Evolutionary conservation across 148 eudicot species (phyloP), one percentile per base, ranked within the genome.

Genomic region (Rhododendron griersonianum): DNA sequence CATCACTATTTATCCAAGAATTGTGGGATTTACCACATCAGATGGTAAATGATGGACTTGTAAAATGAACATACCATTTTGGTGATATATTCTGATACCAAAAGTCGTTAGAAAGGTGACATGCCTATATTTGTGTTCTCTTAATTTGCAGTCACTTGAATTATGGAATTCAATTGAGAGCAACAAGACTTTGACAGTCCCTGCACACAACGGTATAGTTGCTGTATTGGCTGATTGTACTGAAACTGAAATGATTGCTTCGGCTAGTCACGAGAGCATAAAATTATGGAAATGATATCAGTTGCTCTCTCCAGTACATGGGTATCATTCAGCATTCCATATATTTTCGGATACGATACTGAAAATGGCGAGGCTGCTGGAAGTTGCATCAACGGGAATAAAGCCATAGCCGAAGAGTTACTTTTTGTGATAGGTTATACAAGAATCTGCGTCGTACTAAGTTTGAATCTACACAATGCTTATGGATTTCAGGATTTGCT

Each of bases 181-280:
- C 85, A 88, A 83, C 45, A 84, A 61, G 28, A 75, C 53, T 19
- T 11, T 83, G 71, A 65, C 87, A 39, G 47, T 83, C 77, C 63
- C 55, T 48, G 91, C 92, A 15, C 95, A 91, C 55, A 76, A 51
- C 7, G 87, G 86, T 35, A 47, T 86, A 8, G 71, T 91, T 30
- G 44, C 92, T 73, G 85, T 89, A 48, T 45, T 93, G 89, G 88
- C 95, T n/a, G 30, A 83, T 65, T 90, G 93, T 4, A 69, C 90
- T 59, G 23, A 45, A 3, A 89, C 81, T 15, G 88, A 87, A 57
- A 75, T 83, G 87, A 65, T 93, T 25, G 95, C 95, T 67, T 91
- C 93, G 13, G 92, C 87, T 28, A 85, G 93, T 80, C 91, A 91
- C 50, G 93, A 93, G 59, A 81, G 44, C 28, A 86, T 93, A 10